Evolutionary conservation across 352 stramenopile genomes (phyloP).

Genomic region (Phytopythium cucurbitacearum): DNA sequence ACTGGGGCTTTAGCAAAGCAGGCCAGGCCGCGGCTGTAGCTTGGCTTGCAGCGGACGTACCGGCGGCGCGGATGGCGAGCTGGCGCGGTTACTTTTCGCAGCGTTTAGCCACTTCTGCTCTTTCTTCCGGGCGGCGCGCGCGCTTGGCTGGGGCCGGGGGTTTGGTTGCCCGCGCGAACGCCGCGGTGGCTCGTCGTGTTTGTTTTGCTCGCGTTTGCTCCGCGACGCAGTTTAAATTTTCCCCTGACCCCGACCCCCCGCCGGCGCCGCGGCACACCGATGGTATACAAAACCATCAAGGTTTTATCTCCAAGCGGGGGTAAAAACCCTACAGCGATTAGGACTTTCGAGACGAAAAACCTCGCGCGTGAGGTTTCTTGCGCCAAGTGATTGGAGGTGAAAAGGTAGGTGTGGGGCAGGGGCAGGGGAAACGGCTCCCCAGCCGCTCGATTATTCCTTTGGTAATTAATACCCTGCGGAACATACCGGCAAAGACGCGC

Average conservation of each 20-base stretch:
- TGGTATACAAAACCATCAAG: no score
- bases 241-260: slow-evolving; percentile 1
- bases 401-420: slow-evolving; percentile 49
- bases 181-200: not conserved
- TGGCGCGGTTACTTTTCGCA: not conserved
- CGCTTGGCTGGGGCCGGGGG: slow-evolving; percentile 11
- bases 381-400: slow-evolving; percentile 44
- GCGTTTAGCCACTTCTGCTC: not conserved
- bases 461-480: not conserved
- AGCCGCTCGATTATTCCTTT: slow-evolving; percentile 4
- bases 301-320: slow-evolving; percentile 1
- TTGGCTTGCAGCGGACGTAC: no score
- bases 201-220: slow-evolving; percentile 1
- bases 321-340: slow-evolving; percentile 8
- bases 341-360: slow-evolving; percentile 4
- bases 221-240: slow-evolving; percentile 3
- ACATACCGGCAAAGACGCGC: not conserved
- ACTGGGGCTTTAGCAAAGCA: no score
- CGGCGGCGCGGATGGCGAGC: no score
- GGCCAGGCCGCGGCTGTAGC: no score
- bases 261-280: not conserved
- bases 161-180: not conserved
- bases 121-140: slow-evolving; percentile 18
- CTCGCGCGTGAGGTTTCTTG: slow-evolving; percentile 7
- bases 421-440: slow-evolving; percentile 23